Conservation (phyloP, 2,329 filamentous ascomycete species). For the Talaromyces amestolkiae region DNA sequence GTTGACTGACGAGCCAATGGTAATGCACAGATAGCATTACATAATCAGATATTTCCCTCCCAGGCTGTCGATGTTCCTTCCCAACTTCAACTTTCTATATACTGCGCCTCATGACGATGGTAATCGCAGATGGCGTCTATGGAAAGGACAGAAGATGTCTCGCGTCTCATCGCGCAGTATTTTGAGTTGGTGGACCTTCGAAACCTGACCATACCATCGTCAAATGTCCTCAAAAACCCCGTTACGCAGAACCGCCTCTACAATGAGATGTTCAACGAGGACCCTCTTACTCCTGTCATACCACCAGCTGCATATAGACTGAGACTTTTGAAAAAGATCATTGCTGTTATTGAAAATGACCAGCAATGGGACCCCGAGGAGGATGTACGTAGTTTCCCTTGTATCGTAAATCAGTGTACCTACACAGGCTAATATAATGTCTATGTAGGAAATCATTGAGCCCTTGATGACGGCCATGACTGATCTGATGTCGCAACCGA, state of each 20-base stretch:
- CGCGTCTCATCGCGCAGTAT: constrained; percentile 63
- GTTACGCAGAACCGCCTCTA: constrained; percentile 67
- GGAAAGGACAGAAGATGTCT: not conserved
- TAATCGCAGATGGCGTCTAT: not conserved
- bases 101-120: not conserved
- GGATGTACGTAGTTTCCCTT: constrained; percentile 61
- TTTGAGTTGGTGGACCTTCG: constrained; percentile 68
- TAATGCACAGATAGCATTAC: not conserved
- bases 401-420: not conserved
- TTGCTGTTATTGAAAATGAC: constrained; percentile 67
- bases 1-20: not conserved
- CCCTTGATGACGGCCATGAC: constrained; percentile 70
- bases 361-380: constrained; percentile 74
- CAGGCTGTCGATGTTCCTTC: not conserved
- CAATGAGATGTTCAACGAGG: constrained; percentile 62
- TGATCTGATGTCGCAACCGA: constrained; percentile 59
- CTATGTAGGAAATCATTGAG: constrained; percentile 72
- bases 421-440: not conserved
- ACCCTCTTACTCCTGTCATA: constrained; percentile 50
- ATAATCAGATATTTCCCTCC: not conserved
- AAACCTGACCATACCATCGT: constrained; percentile 62
- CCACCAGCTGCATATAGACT: constrained; percentile 70
- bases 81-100: not conserved
- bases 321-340: constrained; percentile 69
- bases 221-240: constrained; percentile 56